Evolutionary conservation across 2,329 filamentous ascomycete genomes (phyloP).

Genomic region (Paecilomyces variotii): DNA sequence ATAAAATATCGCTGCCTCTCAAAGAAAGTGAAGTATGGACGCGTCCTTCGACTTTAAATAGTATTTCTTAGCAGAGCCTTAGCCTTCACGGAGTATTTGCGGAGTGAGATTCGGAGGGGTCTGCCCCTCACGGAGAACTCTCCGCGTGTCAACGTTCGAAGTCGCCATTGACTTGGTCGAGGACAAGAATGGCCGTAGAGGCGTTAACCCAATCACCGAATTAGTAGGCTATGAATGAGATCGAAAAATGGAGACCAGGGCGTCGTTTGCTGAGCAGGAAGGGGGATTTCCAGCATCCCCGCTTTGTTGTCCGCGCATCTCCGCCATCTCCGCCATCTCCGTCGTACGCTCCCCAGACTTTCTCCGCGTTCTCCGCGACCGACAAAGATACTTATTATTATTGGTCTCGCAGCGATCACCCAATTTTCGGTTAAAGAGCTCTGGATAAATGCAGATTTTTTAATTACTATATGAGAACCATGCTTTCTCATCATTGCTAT

Average conservation of each 20-base stretch:
- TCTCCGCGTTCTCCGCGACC: background rate
- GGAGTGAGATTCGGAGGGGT: background rate
- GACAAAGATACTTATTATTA: background rate
- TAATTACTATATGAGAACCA: too few species aligned
- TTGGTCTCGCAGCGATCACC: background rate
- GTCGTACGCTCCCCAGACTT: background rate
- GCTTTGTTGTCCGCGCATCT: background rate
- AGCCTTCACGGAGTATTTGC: background rate
- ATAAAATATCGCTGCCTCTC: background rate
- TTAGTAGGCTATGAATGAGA: background rate
- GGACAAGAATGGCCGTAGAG: background rate
- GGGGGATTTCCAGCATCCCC: background rate
- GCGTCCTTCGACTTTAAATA: background rate
- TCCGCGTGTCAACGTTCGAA: background rate
- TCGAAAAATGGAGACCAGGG: background rate
- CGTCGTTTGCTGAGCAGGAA: background rate
- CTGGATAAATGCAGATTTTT: background rate
- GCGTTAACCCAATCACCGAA: background rate
- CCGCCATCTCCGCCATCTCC: slow-evolving; percentile 1
- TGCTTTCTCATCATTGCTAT: too few species aligned
- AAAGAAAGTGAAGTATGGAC: background rate
- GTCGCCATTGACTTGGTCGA: background rate
- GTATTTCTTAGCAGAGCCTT: background rate
- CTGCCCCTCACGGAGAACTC: background rate
- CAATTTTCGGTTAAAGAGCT: background rate